Evolutionary conservation across 2,329 filamentous ascomycete species (phyloP).

Genomic region (Sarocladiaceae sp.): DNA sequence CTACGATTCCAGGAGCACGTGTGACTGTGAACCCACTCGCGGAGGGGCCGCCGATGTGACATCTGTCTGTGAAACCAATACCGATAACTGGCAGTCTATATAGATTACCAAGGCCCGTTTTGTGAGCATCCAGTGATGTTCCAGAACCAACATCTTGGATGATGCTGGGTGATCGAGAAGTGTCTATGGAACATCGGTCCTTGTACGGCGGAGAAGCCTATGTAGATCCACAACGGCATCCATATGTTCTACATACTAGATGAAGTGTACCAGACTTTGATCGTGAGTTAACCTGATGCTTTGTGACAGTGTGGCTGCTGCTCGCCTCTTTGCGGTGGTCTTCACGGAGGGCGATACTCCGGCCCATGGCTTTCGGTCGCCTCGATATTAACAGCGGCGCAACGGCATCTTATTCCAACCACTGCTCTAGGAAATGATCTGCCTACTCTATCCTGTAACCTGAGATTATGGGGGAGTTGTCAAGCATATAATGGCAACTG

Average conservation of each 20-base stretch:
- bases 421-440: neutral
- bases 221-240: too few relatives aligned
- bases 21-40: too few relatives aligned
- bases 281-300: neutral
- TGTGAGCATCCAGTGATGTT: too few relatives aligned
- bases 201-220: too few relatives aligned
- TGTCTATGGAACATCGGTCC: too few relatives aligned
- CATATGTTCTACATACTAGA: neutral
- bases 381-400: slow-evolving; percentile 4
- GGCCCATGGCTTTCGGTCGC: neutral
- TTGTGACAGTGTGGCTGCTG: neutral
- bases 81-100: neutral
- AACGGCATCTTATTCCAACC: slow-evolving; percentile 4
- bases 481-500: neutral
- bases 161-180: too few relatives aligned
- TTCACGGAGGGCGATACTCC: slow-evolving; percentile 2
- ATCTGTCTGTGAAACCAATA: neutral
- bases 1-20: too few relatives aligned
- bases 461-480: neutral
- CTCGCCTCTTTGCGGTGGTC: neutral
- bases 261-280: neutral
- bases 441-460: neutral
- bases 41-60: neutral
- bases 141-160: too few relatives aligned
- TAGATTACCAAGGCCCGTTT: too few relatives aligned